phyloP scores from a whole-genome alignment of 805 yeast genomes.

The Candida pini region DNA sequence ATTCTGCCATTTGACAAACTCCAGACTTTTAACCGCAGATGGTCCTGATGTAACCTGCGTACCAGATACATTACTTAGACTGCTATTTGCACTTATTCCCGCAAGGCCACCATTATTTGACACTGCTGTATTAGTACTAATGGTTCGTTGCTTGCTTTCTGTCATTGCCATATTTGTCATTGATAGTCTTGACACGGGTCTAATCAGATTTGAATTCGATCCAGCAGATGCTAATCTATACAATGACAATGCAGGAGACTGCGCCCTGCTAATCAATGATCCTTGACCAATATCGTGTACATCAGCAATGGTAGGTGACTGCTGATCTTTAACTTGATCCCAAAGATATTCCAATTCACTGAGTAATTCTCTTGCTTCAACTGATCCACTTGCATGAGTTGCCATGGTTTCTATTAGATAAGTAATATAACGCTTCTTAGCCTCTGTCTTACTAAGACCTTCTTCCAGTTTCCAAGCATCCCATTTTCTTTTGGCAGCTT shows the following conservation, averaged over 20 bases:
- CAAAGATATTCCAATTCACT: conserved; percentile 66
- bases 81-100: conserved; percentile 7
- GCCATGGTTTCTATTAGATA: conserved; percentile 69
- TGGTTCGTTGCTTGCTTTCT: conserved; percentile 10
- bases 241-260: conserved; percentile 30
- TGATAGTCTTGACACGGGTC: conserved; percentile 26
- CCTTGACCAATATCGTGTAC: background rate
- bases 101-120: conserved; percentile 9
- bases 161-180: conserved; percentile 11
- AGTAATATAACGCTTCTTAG: conserved; percentile 65
- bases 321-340: conserved; percentile 49
- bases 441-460: conserved; percentile 64
- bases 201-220: conserved; percentile 20
- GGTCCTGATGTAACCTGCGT: conserved; percentile 6
- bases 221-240: conserved; percentile 28
- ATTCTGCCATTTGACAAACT: conserved; percentile 47
- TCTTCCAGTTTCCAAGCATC: conserved; percentile 80
- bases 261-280: conserved; percentile 16
- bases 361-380: conserved; percentile 60
- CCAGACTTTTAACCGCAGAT: conserved; percentile 25
- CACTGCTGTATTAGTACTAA: conserved; percentile 16
- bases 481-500: conserved; percentile 68
- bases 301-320: background rate
- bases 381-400: conserved; percentile 59
- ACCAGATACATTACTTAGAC: conserved; percentile 8